Evolutionary conservation across 2,329 filamentous ascomycete genomes (phyloP).

Genomic region (Zalaria obscura): DNA sequence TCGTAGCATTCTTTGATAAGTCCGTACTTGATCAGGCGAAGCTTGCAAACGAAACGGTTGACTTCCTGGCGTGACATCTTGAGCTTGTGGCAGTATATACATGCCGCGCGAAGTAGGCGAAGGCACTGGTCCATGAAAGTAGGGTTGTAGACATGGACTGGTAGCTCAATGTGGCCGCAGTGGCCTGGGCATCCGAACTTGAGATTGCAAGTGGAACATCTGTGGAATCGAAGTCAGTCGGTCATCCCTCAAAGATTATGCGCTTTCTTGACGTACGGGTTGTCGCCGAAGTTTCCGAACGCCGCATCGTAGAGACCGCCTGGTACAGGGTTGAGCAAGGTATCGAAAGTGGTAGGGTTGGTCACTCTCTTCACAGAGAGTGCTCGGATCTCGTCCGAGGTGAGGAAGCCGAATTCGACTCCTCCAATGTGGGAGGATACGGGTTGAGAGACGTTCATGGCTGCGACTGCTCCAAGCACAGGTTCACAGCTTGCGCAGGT

Average conservation of each 20-base stretch:
- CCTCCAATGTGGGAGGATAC: slow-evolving; percentile 70
- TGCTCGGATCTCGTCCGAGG: slow-evolving; percentile 66
- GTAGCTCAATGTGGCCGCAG: slow-evolving; percentile 86
- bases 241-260: neutral
- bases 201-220: slow-evolving; percentile 85
- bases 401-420: slow-evolving; percentile 81
- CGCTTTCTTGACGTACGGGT: slow-evolving; percentile 48
- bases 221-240: slow-evolving; percentile 20
- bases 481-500: slow-evolving; percentile 6
- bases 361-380: slow-evolving; percentile 91
- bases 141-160: slow-evolving; percentile 89
- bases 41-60: slow-evolving; percentile 68
- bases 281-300: slow-evolving; percentile 77
- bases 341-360: slow-evolving; percentile 89
- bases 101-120: slow-evolving; percentile 72
- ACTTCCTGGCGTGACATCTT: slow-evolving; percentile 64
- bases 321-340: slow-evolving; percentile 72
- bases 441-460: slow-evolving; percentile 47
- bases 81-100: slow-evolving; percentile 79
- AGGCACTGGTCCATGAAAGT: slow-evolving; percentile 89
- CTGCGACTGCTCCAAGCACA: slow-evolving; percentile 5
- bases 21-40: slow-evolving; percentile 74
- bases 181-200: slow-evolving; percentile 81
- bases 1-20: slow-evolving; percentile 53
- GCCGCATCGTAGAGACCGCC: slow-evolving; percentile 88